Base-by-base conservation (phyloP, 805 yeast genomes). In the Lachancea nothofagi region DNA sequence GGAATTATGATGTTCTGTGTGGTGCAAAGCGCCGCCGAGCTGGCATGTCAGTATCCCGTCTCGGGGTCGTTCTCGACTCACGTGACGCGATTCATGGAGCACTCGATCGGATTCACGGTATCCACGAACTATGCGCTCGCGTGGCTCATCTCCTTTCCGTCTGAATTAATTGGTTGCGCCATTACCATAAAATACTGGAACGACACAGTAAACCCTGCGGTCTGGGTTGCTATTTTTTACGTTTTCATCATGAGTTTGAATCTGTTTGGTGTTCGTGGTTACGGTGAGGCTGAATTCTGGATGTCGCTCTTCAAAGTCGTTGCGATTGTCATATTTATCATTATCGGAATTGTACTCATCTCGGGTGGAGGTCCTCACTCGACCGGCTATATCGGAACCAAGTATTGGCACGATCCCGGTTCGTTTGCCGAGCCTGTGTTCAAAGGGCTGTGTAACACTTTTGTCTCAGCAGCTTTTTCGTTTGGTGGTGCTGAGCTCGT, bases 401-500 rank as follows among this genome's bases (percentile, higher is more conserved):
- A 50, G 33, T 70, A 71, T 49, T 73, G 77, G 77, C 61, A 60
- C 29, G 51, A 64, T 33, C 78, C 78, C 6, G 83, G 83, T 36
- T 69, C 77, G 1, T 74, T 75, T 50, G 68, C 73, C 13, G 55
- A 62, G 44, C 53, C 54, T 33, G 74, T 75, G 8, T 27, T 78
- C 55, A 80, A 80, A 62, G 84, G 83, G 43, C 75, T 81, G 20
- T 71, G 75, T 47, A 64, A 78, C 4, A 80, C 75, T 9, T 77
- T 81, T 45, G 78, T 78, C 38, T 74, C 79, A 23, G 84, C 87
- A n/a, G 84, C 87, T 0, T 82, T 80, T 51, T 71, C 85, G 5
- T 82, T 77, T 54, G 74, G 80, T 21, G 87, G 88, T 31, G 75
- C 81, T 17, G 89, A 81, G 58, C 65, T 81, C 40, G 70, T 75